These are phyloP conservation scores for Mycena rebaudengoi DNA, from an alignment of 768 basidiomycete genomes.

Conservation along the genomic window DNA sequence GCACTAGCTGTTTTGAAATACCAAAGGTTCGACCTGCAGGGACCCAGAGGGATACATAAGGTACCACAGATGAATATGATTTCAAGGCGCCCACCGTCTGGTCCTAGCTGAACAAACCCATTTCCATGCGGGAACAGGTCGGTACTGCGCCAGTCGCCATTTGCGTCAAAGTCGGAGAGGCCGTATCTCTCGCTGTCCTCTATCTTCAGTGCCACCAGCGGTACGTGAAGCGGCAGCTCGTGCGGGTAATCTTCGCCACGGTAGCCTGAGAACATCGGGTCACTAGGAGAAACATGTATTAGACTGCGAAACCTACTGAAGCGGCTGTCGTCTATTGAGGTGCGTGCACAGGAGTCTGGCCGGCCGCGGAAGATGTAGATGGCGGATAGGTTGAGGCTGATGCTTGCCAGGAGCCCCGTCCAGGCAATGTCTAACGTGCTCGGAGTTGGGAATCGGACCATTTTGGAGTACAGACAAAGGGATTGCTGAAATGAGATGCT, in stretches of 20 bases:
- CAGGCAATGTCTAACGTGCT: constrained; percentile 21
- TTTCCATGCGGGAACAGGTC: constrained; percentile 26
- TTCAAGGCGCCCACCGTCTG: constrained; percentile 5
- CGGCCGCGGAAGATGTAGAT: constrained; percentile 19
- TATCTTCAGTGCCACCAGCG: constrained; percentile 15
- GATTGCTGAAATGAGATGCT: too few relatives aligned
- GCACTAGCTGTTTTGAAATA: background rate
- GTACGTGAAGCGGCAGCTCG: constrained; percentile 21
- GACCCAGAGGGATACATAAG: background rate
- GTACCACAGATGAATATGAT: background rate
- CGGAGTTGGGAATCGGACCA: constrained; percentile 3
- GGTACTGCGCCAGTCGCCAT: constrained; percentile 26
- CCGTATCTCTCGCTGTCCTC: constrained; percentile 28
- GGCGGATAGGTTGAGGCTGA: constrained; percentile 23
- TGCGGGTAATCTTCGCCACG: constrained; percentile 25
- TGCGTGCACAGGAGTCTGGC: background rate
- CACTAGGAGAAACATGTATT: background rate
- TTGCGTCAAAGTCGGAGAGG: constrained; percentile 23
- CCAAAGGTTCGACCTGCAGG: constrained; percentile 13
- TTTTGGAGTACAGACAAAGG: too few relatives aligned
- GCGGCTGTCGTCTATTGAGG: constrained; percentile 17
- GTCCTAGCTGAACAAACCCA: constrained; percentile 27
- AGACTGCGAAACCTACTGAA: constrained; percentile 12
- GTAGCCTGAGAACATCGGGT: constrained; percentile 17
- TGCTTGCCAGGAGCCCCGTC: constrained; percentile 18